phyloP scores from a whole-genome alignment of 1,284 basidiomycete species.

The Malassezia caprae region DNA sequence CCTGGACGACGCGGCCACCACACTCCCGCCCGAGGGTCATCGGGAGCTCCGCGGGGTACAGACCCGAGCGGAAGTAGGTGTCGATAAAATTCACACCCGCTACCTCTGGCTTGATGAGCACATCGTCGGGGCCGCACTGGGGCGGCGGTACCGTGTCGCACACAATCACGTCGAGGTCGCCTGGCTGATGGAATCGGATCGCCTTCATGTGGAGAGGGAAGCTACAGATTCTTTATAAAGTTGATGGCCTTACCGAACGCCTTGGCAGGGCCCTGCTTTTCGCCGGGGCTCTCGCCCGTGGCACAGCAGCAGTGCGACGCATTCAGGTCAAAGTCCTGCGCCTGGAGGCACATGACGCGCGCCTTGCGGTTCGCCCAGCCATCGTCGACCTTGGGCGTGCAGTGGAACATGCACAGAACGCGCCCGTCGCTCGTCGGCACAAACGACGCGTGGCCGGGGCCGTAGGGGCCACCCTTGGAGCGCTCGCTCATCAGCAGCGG shows the following conservation, averaged over 20 bases:
- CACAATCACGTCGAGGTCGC: conserved; percentile 69
- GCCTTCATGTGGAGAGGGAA: conserved; percentile 51
- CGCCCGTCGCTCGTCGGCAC: conserved; percentile 9
- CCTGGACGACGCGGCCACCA: conserved; percentile 62
- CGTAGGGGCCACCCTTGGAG: conserved; percentile 9
- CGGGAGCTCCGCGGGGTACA: conserved; percentile 58
- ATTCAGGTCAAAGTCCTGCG: conserved; percentile 3
- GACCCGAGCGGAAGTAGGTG: conserved; percentile 53
- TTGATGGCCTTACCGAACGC: conserved; percentile 11
- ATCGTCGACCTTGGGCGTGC: conserved; percentile 12
- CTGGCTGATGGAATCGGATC: conserved; percentile 54
- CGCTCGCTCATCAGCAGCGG: conserved; percentile 15
- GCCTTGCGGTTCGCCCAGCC: conserved; percentile 20
- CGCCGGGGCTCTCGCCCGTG: conserved; percentile 4
- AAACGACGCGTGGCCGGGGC: conserved; percentile 18
- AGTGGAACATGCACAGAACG: conserved; percentile 15
- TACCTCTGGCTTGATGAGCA: conserved; percentile 65
- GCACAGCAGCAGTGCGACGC: conserved; percentile 12
- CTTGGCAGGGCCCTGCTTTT: background rate
- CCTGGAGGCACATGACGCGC: conserved; percentile 7
- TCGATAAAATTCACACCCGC: conserved; percentile 56
- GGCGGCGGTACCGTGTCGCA: conserved; percentile 59
- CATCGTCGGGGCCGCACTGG: conserved; percentile 57
- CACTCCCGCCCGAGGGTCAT: conserved; percentile 68
- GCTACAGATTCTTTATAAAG: conserved; percentile 6